Evolutionary conservation across 176 grass and related monocot genomes (phyloP).

Genomic region (Avena sativa): DNA sequence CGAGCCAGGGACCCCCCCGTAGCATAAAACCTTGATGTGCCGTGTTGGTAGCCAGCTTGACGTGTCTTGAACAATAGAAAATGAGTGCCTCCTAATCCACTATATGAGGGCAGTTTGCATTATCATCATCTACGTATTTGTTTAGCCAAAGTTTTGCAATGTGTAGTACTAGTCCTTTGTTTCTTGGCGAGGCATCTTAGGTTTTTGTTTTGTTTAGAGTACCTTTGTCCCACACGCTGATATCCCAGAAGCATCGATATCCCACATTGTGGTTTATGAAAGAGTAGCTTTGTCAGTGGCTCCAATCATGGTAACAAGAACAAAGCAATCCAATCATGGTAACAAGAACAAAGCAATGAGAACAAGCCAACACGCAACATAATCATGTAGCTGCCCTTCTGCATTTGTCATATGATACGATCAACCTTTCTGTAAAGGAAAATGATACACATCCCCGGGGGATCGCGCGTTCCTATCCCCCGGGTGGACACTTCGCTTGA

Average conservation of each 20-base stretch:
- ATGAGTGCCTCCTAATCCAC: slow-evolving; percentile 18
- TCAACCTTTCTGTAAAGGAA: too few species aligned
- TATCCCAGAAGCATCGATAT: background rate
- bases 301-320: slow-evolving; percentile 3
- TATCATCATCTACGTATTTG: background rate
- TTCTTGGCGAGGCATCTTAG: background rate
- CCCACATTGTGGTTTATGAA: background rate
- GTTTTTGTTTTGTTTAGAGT: background rate
- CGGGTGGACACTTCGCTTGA: too few species aligned
- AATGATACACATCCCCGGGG: too few species aligned
- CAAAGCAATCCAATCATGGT: slow-evolving; percentile 9
- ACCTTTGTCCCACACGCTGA: background rate
- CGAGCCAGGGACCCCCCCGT: too few species aligned
- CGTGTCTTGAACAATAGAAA: background rate
- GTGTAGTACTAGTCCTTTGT: background rate
- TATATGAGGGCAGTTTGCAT: background rate
- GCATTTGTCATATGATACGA: too few species aligned
- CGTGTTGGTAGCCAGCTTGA: too few species aligned
- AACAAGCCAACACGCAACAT: background rate
- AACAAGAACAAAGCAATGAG: slow-evolving; percentile 1
- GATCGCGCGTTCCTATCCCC: too few species aligned
- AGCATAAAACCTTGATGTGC: too few species aligned
- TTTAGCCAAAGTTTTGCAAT: background rate
- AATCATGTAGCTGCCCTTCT: too few species aligned
- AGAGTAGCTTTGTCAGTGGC: background rate